A percentile compares a stretch with the other conserved stretches of the same genome.
phyloP scores from a whole-genome alignment of 768 basidiomycete species.

The Boletus rubescentipes region DNA sequence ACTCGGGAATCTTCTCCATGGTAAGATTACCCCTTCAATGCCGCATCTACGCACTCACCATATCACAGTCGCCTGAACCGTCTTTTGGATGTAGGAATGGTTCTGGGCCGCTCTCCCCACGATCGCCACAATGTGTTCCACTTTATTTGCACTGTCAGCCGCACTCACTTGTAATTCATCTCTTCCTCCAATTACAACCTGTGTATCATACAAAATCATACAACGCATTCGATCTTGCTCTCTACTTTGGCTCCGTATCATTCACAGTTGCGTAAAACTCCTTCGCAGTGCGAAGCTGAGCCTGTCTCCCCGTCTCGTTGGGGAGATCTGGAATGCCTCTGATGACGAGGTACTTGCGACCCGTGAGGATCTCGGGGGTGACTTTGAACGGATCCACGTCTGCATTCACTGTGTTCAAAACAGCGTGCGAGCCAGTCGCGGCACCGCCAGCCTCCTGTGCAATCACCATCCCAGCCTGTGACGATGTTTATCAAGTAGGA shows the following conservation, averaged over 20 bases:
- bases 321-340: constrained; percentile 63
- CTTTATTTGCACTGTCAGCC: too few relatives aligned
- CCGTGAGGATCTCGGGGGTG: constrained; percentile 67
- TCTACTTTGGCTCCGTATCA: constrained; percentile 58
- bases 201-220: too few relatives aligned
- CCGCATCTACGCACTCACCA: too few relatives aligned
- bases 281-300: constrained; percentile 75
- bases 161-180: too few relatives aligned
- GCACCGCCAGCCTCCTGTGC: constrained; percentile 85
- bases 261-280: constrained; percentile 86
- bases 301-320: constrained; percentile 63
- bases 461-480: constrained; percentile 85
- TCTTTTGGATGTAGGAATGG: too few relatives aligned
- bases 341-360: constrained; percentile 80
- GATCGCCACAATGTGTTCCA: too few relatives aligned
- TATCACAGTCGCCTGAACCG: too few relatives aligned
- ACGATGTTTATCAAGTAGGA: background rate
- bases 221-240: background rate
- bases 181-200: too few relatives aligned
- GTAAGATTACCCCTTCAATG: too few relatives aligned
- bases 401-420: constrained; percentile 37
- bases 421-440: constrained; percentile 66
- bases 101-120: too few relatives aligned
- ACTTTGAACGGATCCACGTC: constrained; percentile 53
- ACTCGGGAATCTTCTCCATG: too few relatives aligned